Conservation (phyloP, 345 rosid genomes). For the Syzygium oleosum region DNA sequence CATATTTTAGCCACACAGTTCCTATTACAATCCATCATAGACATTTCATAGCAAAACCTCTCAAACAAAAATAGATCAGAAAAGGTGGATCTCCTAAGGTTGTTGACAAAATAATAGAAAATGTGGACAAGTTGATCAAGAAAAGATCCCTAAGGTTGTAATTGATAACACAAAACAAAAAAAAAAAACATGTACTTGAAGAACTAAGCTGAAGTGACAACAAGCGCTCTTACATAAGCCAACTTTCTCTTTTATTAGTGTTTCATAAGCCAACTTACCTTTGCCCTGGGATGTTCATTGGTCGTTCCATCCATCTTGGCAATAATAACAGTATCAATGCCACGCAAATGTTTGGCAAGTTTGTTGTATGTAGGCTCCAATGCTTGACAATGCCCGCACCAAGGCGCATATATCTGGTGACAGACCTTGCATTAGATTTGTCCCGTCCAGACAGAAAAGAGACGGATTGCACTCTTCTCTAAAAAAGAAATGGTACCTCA, state of each 20-base stretch:
- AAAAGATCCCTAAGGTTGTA: neutral
- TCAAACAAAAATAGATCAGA: neutral
- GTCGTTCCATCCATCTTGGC: slow-evolving; percentile 99
- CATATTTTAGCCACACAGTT: neutral
- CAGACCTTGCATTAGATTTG: neutral
- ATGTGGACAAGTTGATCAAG: neutral
- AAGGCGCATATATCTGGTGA: slow-evolving; percentile 86
- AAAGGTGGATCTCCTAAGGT: neutral
- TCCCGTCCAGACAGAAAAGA: neutral
- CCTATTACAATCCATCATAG: neutral
- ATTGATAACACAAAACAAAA: neutral
- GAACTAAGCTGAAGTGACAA: neutral
- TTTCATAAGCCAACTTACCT: slow-evolving; percentile 36
- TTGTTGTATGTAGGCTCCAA: slow-evolving; percentile 90
- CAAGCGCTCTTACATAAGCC: neutral
- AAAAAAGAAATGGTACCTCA: slow-evolving; percentile 46
- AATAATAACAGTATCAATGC: slow-evolving; percentile 74
- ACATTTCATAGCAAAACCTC: neutral
- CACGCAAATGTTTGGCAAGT: slow-evolving; percentile 79
- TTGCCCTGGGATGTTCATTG: slow-evolving; percentile 96
- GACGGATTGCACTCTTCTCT: neutral
- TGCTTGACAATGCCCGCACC: slow-evolving; percentile 99
- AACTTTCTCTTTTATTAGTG: neutral
- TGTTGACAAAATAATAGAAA: neutral
- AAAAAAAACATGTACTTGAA: neutral